A percentile compares a stretch with the other conserved stretches of the same genome.
Evolutionary conservation across 1,284 basidiomycete genomes (phyloP).

Genomic region (Pisolithus thermaeus): DNA sequence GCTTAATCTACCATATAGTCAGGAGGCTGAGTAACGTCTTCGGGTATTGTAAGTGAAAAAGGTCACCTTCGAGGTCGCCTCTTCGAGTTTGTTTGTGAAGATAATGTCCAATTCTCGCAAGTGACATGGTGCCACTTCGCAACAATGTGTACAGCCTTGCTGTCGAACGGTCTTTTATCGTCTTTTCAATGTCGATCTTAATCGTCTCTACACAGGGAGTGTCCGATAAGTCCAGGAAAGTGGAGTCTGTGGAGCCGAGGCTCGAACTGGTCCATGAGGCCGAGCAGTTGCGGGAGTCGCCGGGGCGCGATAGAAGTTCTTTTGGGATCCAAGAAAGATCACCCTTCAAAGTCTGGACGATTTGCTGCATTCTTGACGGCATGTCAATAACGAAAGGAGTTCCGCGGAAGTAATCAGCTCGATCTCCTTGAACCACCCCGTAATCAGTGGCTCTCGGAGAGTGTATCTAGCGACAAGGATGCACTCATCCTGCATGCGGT

Average conservation of each 20-base stretch:
- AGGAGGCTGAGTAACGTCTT: conserved; percentile 1
- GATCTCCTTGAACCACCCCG: conserved; percentile 14
- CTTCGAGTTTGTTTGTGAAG: conserved; percentile 13
- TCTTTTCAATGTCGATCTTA: neutral
- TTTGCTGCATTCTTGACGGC: conserved; percentile 11
- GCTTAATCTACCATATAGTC: neutral
- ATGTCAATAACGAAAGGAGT: conserved; percentile 18
- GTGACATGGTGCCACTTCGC: neutral
- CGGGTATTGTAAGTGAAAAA: neutral
- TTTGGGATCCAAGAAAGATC: conserved; percentile 14
- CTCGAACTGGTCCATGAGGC: neutral
- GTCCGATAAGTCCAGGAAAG: conserved; percentile 6
- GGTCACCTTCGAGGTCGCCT: conserved; percentile 7
- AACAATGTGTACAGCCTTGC: conserved; percentile 4
- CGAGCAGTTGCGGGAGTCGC: conserved; percentile 7
- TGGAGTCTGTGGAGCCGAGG: conserved; percentile 9
- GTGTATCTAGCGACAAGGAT: conserved; percentile 12
- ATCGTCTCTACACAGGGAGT: conserved; percentile 15
- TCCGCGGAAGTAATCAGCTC: conserved; percentile 13
- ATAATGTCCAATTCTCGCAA: conserved; percentile 15
- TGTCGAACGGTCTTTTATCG: conserved; percentile 6
- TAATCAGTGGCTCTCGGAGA: conserved; percentile 12
- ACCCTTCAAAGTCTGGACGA: conserved; percentile 8
- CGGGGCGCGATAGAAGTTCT: conserved; percentile 3
- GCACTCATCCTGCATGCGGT: conserved; percentile 7